Percentiles rank a stretch among this genome's conserved stretches.
Conservation (phyloP, 179 eudicot genomes). For the Sideroxylon spinosum region DNA sequence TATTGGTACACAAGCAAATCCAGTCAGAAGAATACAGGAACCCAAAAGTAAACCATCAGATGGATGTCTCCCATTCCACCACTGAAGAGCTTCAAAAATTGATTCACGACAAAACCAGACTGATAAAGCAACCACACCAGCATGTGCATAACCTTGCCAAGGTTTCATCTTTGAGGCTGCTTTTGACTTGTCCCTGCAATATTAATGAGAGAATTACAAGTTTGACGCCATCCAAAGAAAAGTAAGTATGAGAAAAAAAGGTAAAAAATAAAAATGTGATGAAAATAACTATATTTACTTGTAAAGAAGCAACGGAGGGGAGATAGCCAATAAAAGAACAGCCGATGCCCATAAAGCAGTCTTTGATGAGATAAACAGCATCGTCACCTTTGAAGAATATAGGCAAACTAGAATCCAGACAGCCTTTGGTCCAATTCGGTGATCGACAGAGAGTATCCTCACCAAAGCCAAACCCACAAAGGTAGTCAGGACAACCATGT, state of each 20-base stretch:
- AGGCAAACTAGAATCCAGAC: conserved; percentile 85
- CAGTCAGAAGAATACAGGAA: conserved; percentile 74
- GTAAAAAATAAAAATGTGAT: conserved; percentile 8
- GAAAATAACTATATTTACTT: conserved; percentile 41
- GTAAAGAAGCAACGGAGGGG: conserved; percentile 95
- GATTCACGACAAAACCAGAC: conserved; percentile 97
- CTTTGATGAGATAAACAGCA: conserved; percentile 82
- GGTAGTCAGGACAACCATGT: conserved; percentile 84
- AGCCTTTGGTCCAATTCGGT: conserved; percentile 73
- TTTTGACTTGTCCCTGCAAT: conserved; percentile 75
- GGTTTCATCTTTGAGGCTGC: conserved; percentile 89
- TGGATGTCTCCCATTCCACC: conserved; percentile 97
- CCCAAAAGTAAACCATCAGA: conserved; percentile 93
- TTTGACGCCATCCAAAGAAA: conserved; percentile 11
- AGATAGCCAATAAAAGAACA: conserved; percentile 73
- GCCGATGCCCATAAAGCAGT: conserved; percentile 91
- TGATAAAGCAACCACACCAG: conserved; percentile 70
- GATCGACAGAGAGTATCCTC: conserved; percentile 69
- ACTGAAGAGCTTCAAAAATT: conserved; percentile 93
- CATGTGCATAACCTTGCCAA: conserved; percentile 89
- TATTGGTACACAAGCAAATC: conserved; percentile 86
- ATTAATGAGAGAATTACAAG: conserved; percentile 18
- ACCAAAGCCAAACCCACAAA: conserved; percentile 78
- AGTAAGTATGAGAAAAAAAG: neutral
- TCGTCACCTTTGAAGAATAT: conserved; percentile 76